Base-by-base conservation (phyloP, 371 early-diverging fungal genomes). In the Mucor indicus region DNA sequence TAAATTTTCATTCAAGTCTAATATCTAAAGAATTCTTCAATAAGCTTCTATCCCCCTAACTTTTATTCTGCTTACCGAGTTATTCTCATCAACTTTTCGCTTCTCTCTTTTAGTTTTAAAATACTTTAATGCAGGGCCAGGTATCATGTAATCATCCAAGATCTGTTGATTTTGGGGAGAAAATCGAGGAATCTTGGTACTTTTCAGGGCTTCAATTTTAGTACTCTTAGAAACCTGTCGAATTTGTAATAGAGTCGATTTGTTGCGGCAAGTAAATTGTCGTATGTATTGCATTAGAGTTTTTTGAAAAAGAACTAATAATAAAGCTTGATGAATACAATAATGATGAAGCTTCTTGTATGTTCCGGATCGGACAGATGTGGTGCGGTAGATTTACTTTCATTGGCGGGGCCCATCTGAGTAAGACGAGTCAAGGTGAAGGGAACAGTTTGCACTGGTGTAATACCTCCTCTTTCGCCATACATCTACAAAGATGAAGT, bases 61-160 rank as follows among this genome's bases (percentile, higher is more conserved):
- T 2, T 15, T 23, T 20, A 15, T n/a, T 19, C 13, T 23, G n/a
- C 32, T 36, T 54, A 39, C 48, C 19, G 17, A 20, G 15, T 20
- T 25, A 16, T 17, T 37, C 0, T n/a, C 46, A 24, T 37, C 22
- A 6, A 39, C 35, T 20, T 30, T 15, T 4, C 30, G 8, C 11
- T 21, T 40, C 17, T 44, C 30, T 27, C 24, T 44, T 27, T 48
- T 50, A 16, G 53, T 49, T 29, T 69, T 66, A 25, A 73, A 67
- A 29, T 49, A 73, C 1, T 38, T 50, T 6, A 66, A 40, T 35
- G 33, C 55, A 38, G 60, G 67, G 11, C 73, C 73, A 9, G 73
- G 73, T 13, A 73, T 64, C 73, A 73, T 66, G 12, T 47, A 55
- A 5, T 67, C 64, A 22, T 63, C 40, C 22, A 67, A 21, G 24